Percentiles rank a stretch among this genome's conserved stretches.
Evolutionary conservation across 495 filamentous ascomycete genomes (phyloP).

Genomic region (Aspergillus campestris): DNA sequence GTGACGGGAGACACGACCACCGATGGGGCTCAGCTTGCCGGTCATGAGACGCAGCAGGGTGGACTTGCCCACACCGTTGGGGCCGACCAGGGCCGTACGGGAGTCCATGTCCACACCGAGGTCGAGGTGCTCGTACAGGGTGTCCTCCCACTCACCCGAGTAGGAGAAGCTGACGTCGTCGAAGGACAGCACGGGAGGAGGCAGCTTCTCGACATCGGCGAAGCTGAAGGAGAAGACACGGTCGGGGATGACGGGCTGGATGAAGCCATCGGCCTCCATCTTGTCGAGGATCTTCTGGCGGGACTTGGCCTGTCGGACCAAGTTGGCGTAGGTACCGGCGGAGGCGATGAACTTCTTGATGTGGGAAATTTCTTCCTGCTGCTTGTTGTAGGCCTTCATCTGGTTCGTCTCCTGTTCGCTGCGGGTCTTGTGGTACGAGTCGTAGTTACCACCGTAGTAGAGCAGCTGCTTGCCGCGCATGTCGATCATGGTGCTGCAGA

Average conservation of each 20-base stretch:
- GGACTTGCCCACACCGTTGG: conserved; percentile 99
- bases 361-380: conserved; percentile 97
- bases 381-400: conserved; percentile 96
- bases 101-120: conserved; percentile 99
- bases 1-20: conserved; percentile 76
- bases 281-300: conserved; percentile 99
- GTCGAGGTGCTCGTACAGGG: conserved; percentile 92
- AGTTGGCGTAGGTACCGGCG: conserved; percentile 98
- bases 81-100: conserved; percentile 90
- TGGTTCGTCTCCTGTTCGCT: conserved; percentile 95
- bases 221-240: conserved; percentile 97
- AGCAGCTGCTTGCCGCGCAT: conserved; percentile 85
- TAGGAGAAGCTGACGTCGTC: conserved; percentile 98
- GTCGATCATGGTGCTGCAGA: conserved; percentile 98
- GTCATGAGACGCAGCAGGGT: conserved; percentile 97
- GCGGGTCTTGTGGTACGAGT: conserved; percentile 94
- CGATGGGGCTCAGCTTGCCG: conserved; percentile 80
- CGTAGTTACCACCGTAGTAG: conserved; percentile 99
- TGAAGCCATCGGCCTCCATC: conserved; percentile 99
- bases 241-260: conserved; percentile 79
- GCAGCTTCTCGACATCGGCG: conserved; percentile 96
- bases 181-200: conserved; percentile 91
- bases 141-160: conserved; percentile 79
- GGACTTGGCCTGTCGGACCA: conserved; percentile 97
- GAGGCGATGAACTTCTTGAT: conserved; percentile 99